phyloP scores from a whole-genome alignment of 495 filamentous ascomycete species.

The Stereocaulon alpinum region DNA sequence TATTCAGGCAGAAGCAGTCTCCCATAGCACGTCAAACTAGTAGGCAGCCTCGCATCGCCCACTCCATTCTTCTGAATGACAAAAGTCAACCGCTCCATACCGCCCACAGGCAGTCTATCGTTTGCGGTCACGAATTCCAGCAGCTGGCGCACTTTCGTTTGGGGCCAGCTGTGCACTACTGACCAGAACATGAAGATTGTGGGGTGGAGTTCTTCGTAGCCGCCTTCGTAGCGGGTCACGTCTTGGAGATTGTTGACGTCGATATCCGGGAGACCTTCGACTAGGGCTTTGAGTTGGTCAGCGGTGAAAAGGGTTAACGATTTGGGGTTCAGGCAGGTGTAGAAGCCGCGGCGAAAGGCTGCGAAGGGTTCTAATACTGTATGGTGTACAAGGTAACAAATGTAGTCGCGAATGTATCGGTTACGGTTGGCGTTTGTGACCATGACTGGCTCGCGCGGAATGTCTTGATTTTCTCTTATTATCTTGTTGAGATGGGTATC shows the following conservation, averaged over 20 bases:
- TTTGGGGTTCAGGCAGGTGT: slow-evolving; percentile 59
- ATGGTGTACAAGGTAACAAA: slow-evolving; percentile 69
- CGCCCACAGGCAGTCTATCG: slow-evolving; percentile 80
- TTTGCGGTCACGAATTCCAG: slow-evolving; percentile 93
- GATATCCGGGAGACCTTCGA: slow-evolving; percentile 75
- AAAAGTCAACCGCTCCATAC: slow-evolving; percentile 69
- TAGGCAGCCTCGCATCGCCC: slow-evolving; percentile 58
- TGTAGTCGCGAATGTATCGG: slow-evolving; percentile 78
- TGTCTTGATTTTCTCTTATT: too few relatives aligned
- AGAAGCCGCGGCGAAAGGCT: slow-evolving; percentile 56
- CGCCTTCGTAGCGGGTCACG: slow-evolving; percentile 63
- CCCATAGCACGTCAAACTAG: slow-evolving; percentile 82
- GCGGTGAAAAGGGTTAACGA: slow-evolving; percentile 63
- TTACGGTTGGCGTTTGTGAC: slow-evolving; percentile 71
- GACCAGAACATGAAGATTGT: slow-evolving; percentile 75
- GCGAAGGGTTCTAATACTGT: slow-evolving; percentile 74
- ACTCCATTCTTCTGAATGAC: slow-evolving; percentile 65
- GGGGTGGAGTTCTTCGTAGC: slow-evolving; percentile 56
- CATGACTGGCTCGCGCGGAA: slow-evolving; percentile 19
- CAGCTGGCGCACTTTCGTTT: slow-evolving; percentile 58
- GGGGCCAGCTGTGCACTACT: slow-evolving; percentile 42
- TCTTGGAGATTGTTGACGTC: slow-evolving; percentile 59
- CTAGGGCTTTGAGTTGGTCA: slow-evolving; percentile 56
- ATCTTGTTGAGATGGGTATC: too few relatives aligned
- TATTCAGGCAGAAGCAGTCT: slow-evolving; percentile 80